These are phyloP conservation scores for Pythium oligandrum DNA, from an alignment of 352 stramenopile genomes.

Conservation along the genomic window DNA sequence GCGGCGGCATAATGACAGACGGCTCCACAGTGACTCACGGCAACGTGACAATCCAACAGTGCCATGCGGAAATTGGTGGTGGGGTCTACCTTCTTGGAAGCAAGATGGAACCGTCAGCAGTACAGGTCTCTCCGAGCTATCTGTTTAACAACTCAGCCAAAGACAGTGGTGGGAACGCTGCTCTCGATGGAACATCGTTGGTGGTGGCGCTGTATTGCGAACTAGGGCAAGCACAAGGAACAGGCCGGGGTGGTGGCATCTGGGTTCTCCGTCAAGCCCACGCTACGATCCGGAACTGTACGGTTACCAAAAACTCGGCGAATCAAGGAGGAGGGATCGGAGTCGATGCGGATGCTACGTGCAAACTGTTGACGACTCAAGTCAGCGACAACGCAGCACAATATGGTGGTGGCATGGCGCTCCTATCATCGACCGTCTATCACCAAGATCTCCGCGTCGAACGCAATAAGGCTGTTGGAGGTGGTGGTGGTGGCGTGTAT, in stretches of 20 bases:
- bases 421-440: neutral
- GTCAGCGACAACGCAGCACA: no score
- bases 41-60: slow-evolving; percentile 9
- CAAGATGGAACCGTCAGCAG: no score
- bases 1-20: slow-evolving; percentile 29
- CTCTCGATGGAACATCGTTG: neutral
- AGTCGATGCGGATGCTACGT: no score
- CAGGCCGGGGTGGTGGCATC: neutral
- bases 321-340: slow-evolving; percentile 4
- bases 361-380: no score
- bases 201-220: no score
- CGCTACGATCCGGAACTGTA: slow-evolving; percentile 1
- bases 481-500: slow-evolving; percentile 1
- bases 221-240: no score
- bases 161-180: no score
- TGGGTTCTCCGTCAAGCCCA: slow-evolving; percentile 2
- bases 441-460: neutral
- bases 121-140: no score
- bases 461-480: neutral
- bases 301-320: slow-evolving; percentile 7
- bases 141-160: no score
- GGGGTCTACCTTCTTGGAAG: no score
- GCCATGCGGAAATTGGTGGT: no score
- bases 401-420: neutral
- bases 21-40: slow-evolving; percentile 19